Evolutionary conservation across 306 rosid genomes (phyloP).

Genomic region (Morella rubra): DNA sequence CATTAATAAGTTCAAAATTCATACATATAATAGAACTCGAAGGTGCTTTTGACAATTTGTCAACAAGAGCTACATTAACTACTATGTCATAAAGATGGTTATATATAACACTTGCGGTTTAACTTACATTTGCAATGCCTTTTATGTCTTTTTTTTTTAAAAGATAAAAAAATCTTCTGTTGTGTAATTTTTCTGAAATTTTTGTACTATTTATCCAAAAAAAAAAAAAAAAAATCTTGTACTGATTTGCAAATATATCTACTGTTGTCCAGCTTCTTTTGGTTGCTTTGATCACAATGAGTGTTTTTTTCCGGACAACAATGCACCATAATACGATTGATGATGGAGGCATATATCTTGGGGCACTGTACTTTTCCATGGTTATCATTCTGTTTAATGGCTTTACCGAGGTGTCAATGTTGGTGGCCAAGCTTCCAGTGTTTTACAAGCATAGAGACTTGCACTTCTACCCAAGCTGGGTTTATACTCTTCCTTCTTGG

Average conservation of each 20-base stretch:
- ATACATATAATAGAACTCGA: background rate
- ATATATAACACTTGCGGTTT: background rate
- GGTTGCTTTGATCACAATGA: slow-evolving; percentile 93
- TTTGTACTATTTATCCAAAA: too few relatives aligned
- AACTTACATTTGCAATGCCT: background rate
- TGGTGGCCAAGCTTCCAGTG: slow-evolving; percentile 96
- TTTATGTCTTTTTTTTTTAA: too few relatives aligned
- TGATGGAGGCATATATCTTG: slow-evolving; percentile 88
- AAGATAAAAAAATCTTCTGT: too few relatives aligned
- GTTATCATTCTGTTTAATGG: slow-evolving; percentile 95
- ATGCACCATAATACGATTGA: slow-evolving; percentile 84
- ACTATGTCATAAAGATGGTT: background rate
- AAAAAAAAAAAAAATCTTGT: background rate
- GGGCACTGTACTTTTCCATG: slow-evolving; percentile 93
- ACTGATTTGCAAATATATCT: slow-evolving; percentile 39
- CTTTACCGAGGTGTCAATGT: slow-evolving; percentile 95
- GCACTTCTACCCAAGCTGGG: slow-evolving; percentile 98
- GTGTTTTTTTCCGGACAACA: slow-evolving; percentile 92
- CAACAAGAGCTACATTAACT: background rate
- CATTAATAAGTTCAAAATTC: background rate
- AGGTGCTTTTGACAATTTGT: background rate
- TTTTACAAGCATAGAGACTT: slow-evolving; percentile 97
- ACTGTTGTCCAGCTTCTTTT: slow-evolving; percentile 70
- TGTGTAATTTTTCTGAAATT: too few relatives aligned
- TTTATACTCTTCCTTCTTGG: slow-evolving; percentile 93